A percentile compares a stretch with the other conserved stretches of the same genome.
Conservation (phyloP, 441 rosid genomes). For the Euphorbia schlechtendalii region DNA sequence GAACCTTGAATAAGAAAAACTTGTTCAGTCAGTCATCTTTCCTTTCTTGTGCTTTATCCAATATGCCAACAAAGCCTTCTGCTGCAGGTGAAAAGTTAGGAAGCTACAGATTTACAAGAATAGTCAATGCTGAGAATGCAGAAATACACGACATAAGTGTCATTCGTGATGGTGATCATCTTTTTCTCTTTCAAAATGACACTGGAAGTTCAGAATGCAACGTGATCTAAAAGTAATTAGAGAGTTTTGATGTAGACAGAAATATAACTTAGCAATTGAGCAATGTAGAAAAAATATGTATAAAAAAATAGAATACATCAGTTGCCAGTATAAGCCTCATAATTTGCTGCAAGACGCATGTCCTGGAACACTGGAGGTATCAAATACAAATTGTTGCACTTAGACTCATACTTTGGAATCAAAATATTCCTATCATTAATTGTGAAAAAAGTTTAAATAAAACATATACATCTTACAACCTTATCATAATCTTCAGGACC, state of each 20-base stretch:
- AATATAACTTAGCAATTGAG: slow-evolving; percentile 23
- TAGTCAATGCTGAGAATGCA: slow-evolving; percentile 58
- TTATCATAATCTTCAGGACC: slow-evolving; percentile 16
- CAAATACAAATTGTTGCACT: slow-evolving; percentile 25
- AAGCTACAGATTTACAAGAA: slow-evolving; percentile 46
- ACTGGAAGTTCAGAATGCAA: slow-evolving; percentile 24
- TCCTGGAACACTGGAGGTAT: slow-evolving; percentile 18
- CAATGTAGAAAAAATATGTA: slow-evolving; percentile 18
- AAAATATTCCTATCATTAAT: slow-evolving; percentile 21
- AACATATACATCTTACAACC: slow-evolving; percentile 24
- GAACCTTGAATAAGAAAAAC: slow-evolving; percentile 17
- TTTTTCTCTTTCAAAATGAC: slow-evolving; percentile 53
- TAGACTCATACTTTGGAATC: slow-evolving; percentile 17
- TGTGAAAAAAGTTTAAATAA: slow-evolving; percentile 18
- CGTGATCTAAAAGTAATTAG: slow-evolving; percentile 17
- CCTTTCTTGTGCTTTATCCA: slow-evolving; percentile 23
- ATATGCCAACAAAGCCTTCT: slow-evolving; percentile 31
- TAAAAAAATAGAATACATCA: slow-evolving; percentile 17
- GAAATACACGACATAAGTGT: slow-evolving; percentile 75
- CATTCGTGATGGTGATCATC: slow-evolving; percentile 92
- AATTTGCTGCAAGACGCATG: slow-evolving; percentile 14
- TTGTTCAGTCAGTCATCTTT: slow-evolving; percentile 5
- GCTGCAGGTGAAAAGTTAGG: slow-evolving; percentile 84
- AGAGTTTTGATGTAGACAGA: slow-evolving; percentile 14
- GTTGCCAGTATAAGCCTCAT: slow-evolving; percentile 17